A percentile compares a stretch with the other conserved stretches of the same genome.
Evolutionary conservation across 805 yeast species (phyloP).

Genomic region (Cyberlindnera samutprakarnensis): DNA sequence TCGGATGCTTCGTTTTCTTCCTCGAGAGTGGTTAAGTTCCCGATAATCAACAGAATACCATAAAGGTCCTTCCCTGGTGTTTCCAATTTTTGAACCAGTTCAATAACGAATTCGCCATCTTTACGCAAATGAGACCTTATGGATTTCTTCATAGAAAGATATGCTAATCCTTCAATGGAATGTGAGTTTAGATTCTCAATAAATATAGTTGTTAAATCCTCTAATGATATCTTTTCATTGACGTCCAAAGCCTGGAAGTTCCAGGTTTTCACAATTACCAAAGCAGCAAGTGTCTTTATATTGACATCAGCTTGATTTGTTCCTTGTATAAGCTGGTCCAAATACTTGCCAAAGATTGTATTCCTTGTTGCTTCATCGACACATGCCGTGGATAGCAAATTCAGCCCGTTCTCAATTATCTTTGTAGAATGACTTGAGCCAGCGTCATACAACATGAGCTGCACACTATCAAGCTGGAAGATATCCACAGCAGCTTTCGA

Average conservation of each 20-base stretch:
- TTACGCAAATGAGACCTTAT: constrained; percentile 23
- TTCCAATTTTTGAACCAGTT: constrained; percentile 20
- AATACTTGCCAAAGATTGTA: constrained; percentile 38
- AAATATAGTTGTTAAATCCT: constrained; percentile 27
- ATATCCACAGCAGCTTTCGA: constrained; percentile 8
- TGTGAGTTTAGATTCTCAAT: constrained; percentile 10
- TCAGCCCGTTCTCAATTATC: constrained; percentile 23
- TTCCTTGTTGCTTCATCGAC: constrained; percentile 42
- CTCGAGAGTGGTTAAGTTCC: constrained; percentile 24
- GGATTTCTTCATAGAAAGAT: constrained; percentile 35
- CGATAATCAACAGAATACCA: constrained; percentile 27
- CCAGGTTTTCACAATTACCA: constrained; percentile 53
- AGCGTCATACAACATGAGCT: constrained; percentile 16
- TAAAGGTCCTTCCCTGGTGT: constrained; percentile 16
- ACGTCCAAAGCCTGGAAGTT: constrained; percentile 27
- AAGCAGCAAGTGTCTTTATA: constrained; percentile 29
- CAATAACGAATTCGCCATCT: constrained; percentile 29
- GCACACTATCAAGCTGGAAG: constrained; percentile 23
- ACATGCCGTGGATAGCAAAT: constrained; percentile 38
- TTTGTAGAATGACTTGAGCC: constrained; percentile 2
- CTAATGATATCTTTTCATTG: constrained; percentile 27
- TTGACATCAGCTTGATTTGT: constrained; percentile 17
- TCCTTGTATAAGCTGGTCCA: constrained; percentile 32
- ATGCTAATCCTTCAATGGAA: constrained; percentile 43
- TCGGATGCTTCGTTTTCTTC: constrained; percentile 22